Percentiles rank a stretch among this genome's conserved stretches.
Evolutionary conservation across 345 rosid species (phyloP).

Genomic region (Eucalyptus pauciflora): DNA sequence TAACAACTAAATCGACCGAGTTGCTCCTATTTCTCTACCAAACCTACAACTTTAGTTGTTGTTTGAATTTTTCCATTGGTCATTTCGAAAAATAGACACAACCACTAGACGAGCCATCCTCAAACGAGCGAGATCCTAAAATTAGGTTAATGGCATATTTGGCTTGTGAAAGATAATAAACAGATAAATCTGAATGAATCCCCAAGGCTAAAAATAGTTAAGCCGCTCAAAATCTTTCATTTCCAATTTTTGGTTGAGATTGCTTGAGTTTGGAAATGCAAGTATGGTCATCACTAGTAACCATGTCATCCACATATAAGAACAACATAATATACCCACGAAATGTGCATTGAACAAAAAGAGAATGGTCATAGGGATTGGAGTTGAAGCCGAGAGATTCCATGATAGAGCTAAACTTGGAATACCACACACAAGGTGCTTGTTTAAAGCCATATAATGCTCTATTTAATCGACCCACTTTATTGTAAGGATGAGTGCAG

Average conservation of each 20-base stretch:
- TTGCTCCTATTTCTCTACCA: background rate
- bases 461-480: background rate
- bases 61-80: background rate
- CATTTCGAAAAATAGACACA: background rate
- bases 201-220: rapidly evolving
- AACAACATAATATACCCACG: background rate
- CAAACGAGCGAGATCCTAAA: background rate
- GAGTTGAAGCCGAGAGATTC: background rate
- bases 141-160: background rate
- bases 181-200: background rate
- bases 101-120: background rate
- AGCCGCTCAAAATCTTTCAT: background rate
- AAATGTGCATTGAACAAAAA: background rate
- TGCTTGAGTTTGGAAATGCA: background rate
- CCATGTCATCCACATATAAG: background rate
- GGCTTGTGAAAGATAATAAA: background rate
- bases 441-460: background rate
- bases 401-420: background rate
- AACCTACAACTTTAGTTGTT: background rate
- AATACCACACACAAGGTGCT: rapidly evolving
- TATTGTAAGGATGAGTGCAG: background rate
- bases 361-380: background rate
- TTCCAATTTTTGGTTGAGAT: background rate
- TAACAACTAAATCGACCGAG: rapidly evolving
- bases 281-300: background rate